Percentiles rank a stretch among this genome's conserved stretches.
Conservation (phyloP, 768 basidiomycete species). For the Gymnopilus dilepis region DNA sequence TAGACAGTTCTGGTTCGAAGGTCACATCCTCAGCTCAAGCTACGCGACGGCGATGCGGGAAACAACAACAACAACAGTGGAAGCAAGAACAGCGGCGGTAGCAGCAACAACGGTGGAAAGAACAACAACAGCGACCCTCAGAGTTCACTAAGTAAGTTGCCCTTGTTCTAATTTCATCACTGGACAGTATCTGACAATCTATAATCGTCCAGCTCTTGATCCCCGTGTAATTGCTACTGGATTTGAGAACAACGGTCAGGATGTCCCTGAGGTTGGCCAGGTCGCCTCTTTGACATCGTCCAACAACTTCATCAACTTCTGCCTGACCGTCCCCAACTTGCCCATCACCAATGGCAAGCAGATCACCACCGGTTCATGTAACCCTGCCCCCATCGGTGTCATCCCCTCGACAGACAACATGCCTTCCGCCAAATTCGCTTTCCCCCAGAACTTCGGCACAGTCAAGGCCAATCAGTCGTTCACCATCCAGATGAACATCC, state of each 20-base stretch:
- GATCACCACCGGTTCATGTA: conserved; percentile 57
- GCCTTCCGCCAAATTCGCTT: conserved; percentile 54
- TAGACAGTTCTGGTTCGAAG: too few relatives aligned
- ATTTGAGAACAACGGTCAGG: conserved; percentile 55
- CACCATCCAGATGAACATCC: conserved; percentile 54
- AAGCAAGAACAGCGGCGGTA: not conserved
- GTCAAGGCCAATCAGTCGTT: conserved; percentile 53
- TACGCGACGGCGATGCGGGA: not conserved
- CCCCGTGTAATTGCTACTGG: conserved; percentile 52
- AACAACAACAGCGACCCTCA: conserved; percentile 42
- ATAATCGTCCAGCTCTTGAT: conserved; percentile 48
- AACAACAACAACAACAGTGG: conserved; percentile 3
- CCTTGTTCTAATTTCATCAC: not conserved
- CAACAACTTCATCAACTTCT: conserved; percentile 73
- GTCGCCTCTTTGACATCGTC: conserved; percentile 55
- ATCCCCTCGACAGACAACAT: conserved; percentile 53
- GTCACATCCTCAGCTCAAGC: conserved; percentile 8
- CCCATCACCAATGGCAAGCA: conserved; percentile 62
- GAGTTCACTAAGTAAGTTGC: conserved; percentile 43
- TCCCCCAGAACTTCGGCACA: conserved; percentile 48
- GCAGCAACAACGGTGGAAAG: conserved; percentile 14
- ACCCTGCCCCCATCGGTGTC: too few relatives aligned
- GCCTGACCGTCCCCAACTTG: conserved; percentile 45
- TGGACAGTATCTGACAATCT: not conserved
- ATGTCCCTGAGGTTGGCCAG: conserved; percentile 47